Evolutionary conservation across 495 filamentous ascomycete genomes (phyloP), one percentile per base, ranked within the genome.

Genomic region (Penicillium dipodomyicola): DNA sequence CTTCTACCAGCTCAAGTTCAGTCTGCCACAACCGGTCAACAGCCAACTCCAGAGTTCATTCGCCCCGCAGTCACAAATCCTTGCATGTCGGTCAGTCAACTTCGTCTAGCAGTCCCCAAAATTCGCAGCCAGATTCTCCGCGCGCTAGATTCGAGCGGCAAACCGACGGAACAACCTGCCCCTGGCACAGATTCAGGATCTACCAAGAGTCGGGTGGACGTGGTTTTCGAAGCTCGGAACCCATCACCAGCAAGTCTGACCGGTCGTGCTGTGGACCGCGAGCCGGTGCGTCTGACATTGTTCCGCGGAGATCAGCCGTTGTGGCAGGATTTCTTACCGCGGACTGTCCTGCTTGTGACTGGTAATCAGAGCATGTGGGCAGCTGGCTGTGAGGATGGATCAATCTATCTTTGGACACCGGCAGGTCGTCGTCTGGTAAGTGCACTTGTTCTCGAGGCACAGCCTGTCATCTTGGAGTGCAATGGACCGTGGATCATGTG

Each of bases 281-380:
- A 97, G 46, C 94, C 94, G 4, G 86, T 90, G 11, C 84, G 87
- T 12, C 83, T 99, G 30, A 89, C 85, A 2, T 83, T 92, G 27
- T 87, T 85, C 15, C 90, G 88, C 58, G 83, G 87, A n/a, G 90
- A 91, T n/a, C 86, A 88, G 45, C 77, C 84, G 2, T 71, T 97
- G 5, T 99, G 95, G 92, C 89, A 96, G 61, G 95, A 97, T 59
- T 99, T 88, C 64, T 77, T 99, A 17, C 92, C 92, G 0, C 82
- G 84, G 39, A 83, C 87, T 29, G 88, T 93, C 12, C 80, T 97
- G 11, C 83, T 96, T 5, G 85, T 91, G 7, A 94, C 94, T 0
- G 94, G 94, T 0, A 97, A 92, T 66, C 83, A 86, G 56, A 83
- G 85, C 57, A 92, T 97, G 72, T 97, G 94, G 91, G 87, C 88